Conservation (phyloP, 164 flowering plant species). For the Aristolochia fimbriata region DNA sequence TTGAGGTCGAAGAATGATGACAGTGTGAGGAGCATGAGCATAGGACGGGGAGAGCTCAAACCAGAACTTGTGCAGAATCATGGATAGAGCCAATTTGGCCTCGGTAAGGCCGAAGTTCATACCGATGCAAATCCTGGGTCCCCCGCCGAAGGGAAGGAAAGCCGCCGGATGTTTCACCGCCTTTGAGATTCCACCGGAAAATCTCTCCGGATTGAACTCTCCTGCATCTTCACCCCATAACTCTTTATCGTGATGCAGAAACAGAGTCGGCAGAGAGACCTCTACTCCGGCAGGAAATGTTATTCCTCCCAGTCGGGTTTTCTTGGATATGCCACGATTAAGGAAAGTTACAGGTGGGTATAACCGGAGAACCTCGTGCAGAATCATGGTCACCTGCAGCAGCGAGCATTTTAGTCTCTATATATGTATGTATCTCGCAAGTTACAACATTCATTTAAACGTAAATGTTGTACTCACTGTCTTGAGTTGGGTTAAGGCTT, state of each 20-base stretch:
- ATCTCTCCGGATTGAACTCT: slow-evolving; percentile 2
- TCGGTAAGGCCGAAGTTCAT: not conserved
- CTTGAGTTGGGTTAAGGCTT: not conserved
- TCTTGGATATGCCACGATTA: not conserved
- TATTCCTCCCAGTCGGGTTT: not conserved
- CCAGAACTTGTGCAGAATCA: not conserved
- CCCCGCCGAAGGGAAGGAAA: slow-evolving; percentile 1
- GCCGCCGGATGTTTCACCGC: not conserved
- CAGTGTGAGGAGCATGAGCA: too few relatives aligned
- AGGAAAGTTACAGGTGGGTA: not conserved
- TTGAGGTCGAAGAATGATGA: too few relatives aligned
- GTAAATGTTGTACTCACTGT: not conserved
- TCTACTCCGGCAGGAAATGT: not conserved
- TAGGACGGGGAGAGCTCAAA: too few relatives aligned
- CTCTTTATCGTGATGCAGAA: too few relatives aligned
- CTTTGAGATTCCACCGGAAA: not conserved
- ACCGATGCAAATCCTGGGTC: slow-evolving; percentile 1
- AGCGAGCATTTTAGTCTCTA: too few relatives aligned
- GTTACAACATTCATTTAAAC: too few relatives aligned
- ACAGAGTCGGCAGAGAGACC: not conserved
- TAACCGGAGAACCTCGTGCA: not conserved
- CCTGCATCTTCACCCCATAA: slow-evolving; percentile 2
- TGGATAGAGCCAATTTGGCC: slow-evolving; percentile 3
- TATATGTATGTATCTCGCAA: too few relatives aligned
- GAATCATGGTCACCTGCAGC: not conserved